phyloP scores from a whole-genome alignment of 768 basidiomycete genomes.

The Panus rudis region DNA sequence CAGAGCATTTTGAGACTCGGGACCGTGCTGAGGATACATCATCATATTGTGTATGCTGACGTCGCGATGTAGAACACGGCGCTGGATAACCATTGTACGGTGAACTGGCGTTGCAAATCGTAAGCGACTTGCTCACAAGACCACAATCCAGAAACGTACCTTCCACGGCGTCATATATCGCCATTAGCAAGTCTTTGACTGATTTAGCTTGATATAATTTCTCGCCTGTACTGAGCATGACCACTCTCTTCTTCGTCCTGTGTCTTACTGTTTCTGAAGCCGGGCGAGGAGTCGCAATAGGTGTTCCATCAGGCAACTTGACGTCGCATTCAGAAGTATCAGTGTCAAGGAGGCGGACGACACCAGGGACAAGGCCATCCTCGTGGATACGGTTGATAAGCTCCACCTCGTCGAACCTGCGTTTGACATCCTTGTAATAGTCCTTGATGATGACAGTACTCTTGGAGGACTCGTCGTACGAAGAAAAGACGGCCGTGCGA shows the following conservation, averaged over 20 bases:
- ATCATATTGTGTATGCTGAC: constrained; percentile 10
- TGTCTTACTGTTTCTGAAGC: too few species aligned
- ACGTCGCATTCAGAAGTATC: too few species aligned
- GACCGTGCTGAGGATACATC: constrained; percentile 8
- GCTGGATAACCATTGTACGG: neutral
- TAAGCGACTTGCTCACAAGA: too few species aligned
- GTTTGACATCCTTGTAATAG: neutral
- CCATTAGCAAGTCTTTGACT: constrained; percentile 11
- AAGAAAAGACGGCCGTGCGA: neutral
- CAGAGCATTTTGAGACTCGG: neutral
- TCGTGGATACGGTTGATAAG: neutral
- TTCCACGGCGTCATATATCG: constrained; percentile 7
- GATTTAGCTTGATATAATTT: neutral
- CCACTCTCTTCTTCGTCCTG: too few species aligned
- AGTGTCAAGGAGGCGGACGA: too few species aligned
- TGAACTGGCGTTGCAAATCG: too few species aligned
- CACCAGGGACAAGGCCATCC: too few species aligned
- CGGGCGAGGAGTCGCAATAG: too few species aligned
- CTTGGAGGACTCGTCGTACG: neutral
- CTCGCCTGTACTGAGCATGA: constrained; percentile 5
- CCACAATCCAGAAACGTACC: constrained; percentile 6
- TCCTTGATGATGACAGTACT: neutral
- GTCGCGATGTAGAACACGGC: constrained; percentile 9
- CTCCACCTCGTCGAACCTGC: neutral
- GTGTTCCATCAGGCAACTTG: too few species aligned